phyloP scores from a whole-genome alignment of 768 basidiomycete species.

The Paxillus rubicundulus region DNA sequence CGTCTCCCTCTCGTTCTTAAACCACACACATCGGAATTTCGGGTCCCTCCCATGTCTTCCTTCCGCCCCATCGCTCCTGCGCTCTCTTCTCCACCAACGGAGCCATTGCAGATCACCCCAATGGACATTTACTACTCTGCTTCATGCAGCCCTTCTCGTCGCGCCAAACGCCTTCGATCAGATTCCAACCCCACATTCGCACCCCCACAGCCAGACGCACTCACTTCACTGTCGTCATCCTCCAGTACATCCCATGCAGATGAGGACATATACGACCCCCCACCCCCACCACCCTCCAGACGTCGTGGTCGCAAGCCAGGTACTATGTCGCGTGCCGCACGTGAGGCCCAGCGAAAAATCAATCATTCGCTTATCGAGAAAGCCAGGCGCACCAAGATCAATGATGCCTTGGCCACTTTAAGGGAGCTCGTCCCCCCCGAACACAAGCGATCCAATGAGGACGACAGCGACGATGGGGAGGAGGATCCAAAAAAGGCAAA shows the following conservation, averaged over 20 bases:
- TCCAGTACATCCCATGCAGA: conserved; percentile 19
- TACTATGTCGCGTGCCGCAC: conserved; percentile 66
- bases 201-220: neutral
- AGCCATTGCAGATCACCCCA: neutral
- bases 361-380: conserved; percentile 97
- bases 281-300: conserved; percentile 38
- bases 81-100: neutral
- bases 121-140: conserved; percentile 39
- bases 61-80: conserved; percentile 28
- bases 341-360: conserved; percentile 85
- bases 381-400: conserved; percentile 91
- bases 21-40: neutral
- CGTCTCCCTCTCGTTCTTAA: conserved; percentile 4
- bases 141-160: conserved; percentile 44
- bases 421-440: conserved; percentile 72
- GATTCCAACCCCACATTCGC: conserved; percentile 12
- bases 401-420: conserved; percentile 79
- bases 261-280: conserved; percentile 25
- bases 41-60: conserved; percentile 10
- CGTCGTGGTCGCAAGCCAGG: conserved; percentile 74
- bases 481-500: conserved; percentile 26
- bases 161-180: conserved; percentile 41
- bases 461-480: conserved; percentile 34
- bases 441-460: conserved; percentile 36
- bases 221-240: conserved; percentile 1